These are phyloP conservation scores for Elongisporangium anandrum DNA, from an alignment of 352 stramenopile genomes.

Conservation along the genomic window DNA sequence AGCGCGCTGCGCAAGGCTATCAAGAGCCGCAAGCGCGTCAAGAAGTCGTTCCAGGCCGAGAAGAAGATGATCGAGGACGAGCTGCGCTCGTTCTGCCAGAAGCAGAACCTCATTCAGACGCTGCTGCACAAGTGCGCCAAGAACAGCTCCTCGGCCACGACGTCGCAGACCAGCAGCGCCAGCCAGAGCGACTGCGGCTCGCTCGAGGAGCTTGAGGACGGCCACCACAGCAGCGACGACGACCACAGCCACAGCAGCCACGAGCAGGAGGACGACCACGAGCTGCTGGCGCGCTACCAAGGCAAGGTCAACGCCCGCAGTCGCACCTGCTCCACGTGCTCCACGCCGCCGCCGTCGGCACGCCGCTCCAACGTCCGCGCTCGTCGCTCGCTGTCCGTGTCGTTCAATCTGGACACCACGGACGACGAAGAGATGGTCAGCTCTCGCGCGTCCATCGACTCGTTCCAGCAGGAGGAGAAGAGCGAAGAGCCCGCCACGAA, in stretches of 20 bases:
- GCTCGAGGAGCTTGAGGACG: not conserved
- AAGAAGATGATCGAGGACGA: conserved; percentile 34
- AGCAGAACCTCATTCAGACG: conserved; percentile 59
- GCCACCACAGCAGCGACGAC: conserved; percentile 12
- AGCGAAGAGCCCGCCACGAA: not conserved
- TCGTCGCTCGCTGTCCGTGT: conserved; percentile 5
- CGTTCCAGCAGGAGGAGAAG: not conserved
- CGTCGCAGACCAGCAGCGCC: conserved; percentile 31
- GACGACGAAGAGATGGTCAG: not conserved
- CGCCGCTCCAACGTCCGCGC: conserved; percentile 1
- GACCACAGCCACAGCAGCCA: conserved; percentile 19
- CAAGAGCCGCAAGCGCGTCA: conserved; percentile 27
- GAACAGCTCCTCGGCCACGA: conserved; percentile 13
- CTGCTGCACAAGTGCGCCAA: conserved; percentile 42
- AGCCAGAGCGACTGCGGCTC: conserved; percentile 36
- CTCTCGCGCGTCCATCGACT: not conserved
- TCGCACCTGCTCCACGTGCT: conserved; percentile 5
- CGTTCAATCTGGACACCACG: not conserved
- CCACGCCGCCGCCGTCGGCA: conserved; percentile 1
- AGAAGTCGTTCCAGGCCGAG: conserved; percentile 27
- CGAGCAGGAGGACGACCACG: conserved; percentile 2
- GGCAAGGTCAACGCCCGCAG: conserved; percentile 1
- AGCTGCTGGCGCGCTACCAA: not conserved
- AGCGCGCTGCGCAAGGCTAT: conserved; percentile 42
- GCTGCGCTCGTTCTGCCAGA: conserved; percentile 39